Conservation (phyloP, 2,329 filamentous ascomycete species). For the Diaporthe longicolla region DNA sequence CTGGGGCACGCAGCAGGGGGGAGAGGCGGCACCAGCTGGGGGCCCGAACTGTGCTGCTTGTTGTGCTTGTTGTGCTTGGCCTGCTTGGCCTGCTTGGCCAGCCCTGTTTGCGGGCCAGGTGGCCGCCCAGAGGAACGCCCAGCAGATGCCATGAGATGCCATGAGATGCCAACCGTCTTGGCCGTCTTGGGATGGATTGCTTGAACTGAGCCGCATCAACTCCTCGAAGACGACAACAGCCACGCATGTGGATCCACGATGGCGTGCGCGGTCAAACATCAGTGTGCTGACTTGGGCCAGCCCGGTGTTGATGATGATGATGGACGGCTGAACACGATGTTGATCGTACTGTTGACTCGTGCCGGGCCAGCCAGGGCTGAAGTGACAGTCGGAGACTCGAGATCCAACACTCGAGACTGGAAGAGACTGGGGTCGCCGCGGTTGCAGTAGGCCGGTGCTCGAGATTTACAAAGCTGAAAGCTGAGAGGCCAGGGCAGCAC, state of each 20-base stretch:
- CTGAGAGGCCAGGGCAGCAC: slow-evolving; percentile 11
- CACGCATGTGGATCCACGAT: slow-evolving; percentile 1
- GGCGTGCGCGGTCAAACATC: slow-evolving; percentile 11
- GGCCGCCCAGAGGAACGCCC: slow-evolving; percentile 16
- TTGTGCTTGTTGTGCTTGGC: slow-evolving; percentile 1
- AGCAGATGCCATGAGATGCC: slow-evolving; percentile 27
- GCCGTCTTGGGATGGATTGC: slow-evolving; percentile 29
- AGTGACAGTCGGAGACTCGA: neutral
- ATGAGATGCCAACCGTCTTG: slow-evolving; percentile 33
- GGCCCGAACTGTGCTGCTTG: slow-evolving; percentile 6
- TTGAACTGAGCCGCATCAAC: slow-evolving; percentile 24
- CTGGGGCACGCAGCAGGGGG: neutral
- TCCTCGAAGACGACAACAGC: neutral
- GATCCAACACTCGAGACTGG: neutral
- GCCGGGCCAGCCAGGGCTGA: neutral
- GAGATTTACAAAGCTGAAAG: neutral
- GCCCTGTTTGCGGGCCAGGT: slow-evolving; percentile 24
- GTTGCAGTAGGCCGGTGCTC: neutral
- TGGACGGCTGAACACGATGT: slow-evolving; percentile 22
- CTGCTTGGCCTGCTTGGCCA: slow-evolving; percentile 24
- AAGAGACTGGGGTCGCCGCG: neutral
- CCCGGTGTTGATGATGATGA: slow-evolving; percentile 3
- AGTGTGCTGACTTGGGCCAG: neutral
- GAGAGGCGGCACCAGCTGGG: neutral
- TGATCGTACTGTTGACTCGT: slow-evolving; percentile 32